A percentile compares a stretch with the other conserved stretches of the same genome.
Evolutionary conservation across 768 basidiomycete species (phyloP).

Genomic region (Tulasnella sp.): DNA sequence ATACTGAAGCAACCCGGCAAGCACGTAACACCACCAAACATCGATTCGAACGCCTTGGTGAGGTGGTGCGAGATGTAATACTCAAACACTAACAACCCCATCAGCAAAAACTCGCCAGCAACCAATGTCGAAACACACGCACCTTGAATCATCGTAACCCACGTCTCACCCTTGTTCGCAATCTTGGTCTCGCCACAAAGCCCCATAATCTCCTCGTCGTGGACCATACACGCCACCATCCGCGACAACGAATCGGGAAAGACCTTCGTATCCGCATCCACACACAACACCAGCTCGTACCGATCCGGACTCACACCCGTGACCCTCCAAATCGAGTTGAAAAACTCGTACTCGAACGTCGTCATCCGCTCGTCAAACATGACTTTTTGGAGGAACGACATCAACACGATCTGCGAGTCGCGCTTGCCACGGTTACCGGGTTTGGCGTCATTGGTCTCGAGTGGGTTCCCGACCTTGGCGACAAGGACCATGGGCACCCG

Average conservation of each 20-base stretch:
- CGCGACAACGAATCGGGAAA: conserved; percentile 96
- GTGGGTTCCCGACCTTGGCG: conserved; percentile 88
- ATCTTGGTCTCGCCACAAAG: conserved; percentile 99
- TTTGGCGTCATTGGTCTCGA: conserved; percentile 78
- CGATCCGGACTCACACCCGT: conserved; percentile 93
- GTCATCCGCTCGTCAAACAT: conserved; percentile 99
- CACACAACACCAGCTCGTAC: conserved; percentile 90
- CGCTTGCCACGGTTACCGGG: conserved; percentile 99
- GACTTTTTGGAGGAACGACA: conserved; percentile 96
- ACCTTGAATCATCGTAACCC: conserved; percentile 99
- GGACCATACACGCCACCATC: conserved; percentile 93
- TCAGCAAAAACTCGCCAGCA: conserved; percentile 2
- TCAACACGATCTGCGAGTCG: conserved; percentile 93
- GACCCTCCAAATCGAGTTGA: conserved; percentile 93
- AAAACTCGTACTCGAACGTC: conserved; percentile 98
- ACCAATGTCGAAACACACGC: conserved; percentile 24
- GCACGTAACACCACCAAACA: conserved; percentile 99
- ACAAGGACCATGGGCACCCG: conserved; percentile 92
- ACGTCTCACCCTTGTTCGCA: conserved; percentile 96
- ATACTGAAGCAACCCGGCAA: conserved; percentile 98
- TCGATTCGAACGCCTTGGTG: conserved; percentile 98
- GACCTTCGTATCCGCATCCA: conserved; percentile 96
- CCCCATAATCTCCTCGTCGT: conserved; percentile 97
- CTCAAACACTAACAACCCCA: conserved; percentile 65
- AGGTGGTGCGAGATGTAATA: conserved; percentile 99